These are phyloP conservation scores for Apophysomyces variabilis DNA, from an alignment of 371 early-diverging fungal genomes.

Conservation along the genomic window DNA sequence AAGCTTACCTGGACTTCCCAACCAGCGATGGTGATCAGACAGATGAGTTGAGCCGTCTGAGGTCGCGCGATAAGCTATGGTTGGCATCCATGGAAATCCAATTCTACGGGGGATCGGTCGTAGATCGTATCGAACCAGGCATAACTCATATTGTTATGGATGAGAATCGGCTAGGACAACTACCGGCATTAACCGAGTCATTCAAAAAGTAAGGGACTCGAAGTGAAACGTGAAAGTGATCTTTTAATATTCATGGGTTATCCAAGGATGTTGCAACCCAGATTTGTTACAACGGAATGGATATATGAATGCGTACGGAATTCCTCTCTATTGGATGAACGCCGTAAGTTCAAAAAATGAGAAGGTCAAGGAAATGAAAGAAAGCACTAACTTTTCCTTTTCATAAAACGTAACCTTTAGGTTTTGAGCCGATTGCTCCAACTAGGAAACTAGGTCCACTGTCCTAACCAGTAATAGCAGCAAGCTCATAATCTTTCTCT, in stretches of 20 bases:
- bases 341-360: constrained; percentile 15
- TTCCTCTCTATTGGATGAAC: constrained; percentile 24
- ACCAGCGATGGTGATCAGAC: constrained; percentile 10
- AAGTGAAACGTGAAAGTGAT: neutral
- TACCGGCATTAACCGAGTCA: constrained; percentile 20
- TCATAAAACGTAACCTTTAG: too few species aligned
- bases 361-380: too few species aligned
- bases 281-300: constrained; percentile 29
- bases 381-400: too few species aligned
- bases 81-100: constrained; percentile 19
- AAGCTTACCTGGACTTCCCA: constrained; percentile 32
- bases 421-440: too few species aligned
- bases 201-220: constrained; percentile 22
- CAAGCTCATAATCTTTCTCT: too few species aligned
- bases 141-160: constrained; percentile 46
- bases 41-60: constrained; percentile 27
- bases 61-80: constrained; percentile 23
- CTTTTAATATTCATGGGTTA: neutral
- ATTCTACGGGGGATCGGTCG: constrained; percentile 31
- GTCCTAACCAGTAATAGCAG: too few species aligned
- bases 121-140: constrained; percentile 11
- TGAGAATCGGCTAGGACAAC: constrained; percentile 18
- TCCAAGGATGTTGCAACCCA: constrained; percentile 14
- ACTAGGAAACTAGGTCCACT: too few species aligned
- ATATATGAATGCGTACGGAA: constrained; percentile 22